Base-by-base conservation (phyloP, 139 green algal genomes). In the Choricystis sp. region DNA sequence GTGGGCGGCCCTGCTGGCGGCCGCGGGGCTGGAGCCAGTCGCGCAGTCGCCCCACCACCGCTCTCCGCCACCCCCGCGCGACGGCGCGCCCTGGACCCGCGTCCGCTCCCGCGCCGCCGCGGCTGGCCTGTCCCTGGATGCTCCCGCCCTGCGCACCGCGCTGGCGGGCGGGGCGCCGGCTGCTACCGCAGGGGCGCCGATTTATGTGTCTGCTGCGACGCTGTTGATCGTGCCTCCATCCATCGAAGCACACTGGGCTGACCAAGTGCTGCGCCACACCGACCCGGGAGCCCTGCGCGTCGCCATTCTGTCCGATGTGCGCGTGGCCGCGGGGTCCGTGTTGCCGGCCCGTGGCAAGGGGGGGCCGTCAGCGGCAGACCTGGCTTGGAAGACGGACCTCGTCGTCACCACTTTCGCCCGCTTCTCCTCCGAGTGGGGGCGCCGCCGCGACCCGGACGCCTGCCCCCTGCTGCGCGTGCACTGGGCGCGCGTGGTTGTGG, bases 401-500 rank as follows among this genome's bases (percentile, higher is more conserved):
- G 77, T 85, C 1, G 68, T 91, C 5, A 88, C 85, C 55, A 91
- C 83, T 0, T 86, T 92, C 57, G 57, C 29, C 1, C 63, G 70
- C 30, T 66, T 91, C 28, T 81, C 66, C 49, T 26, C 60, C 23
- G 79, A 85, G 59, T 90, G 84, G 84, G 64, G 31, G 2, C 3
- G 28, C 20, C 31, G 40, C 25, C n/a, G 59, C 49, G 23, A 59
- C 26, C 29, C 24, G 24, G 57, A 20, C 3, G 56, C 28, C 58
- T n/a, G 26, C 49, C 16, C 31, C 30, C 26, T 49, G 40, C 40
- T 79, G 63, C 77, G 87, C 77, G 75, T 98, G 24, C 86, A 96
- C 71, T 98, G 86, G 85, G 77, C 89, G 69, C 77, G 92, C 2
- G 29, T 97, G 0, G 70, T 98, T 19, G 60, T 98, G 29, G 92